Base-by-base conservation (phyloP, 257 asterid species). In the Paraleonurus japonicus region DNA sequence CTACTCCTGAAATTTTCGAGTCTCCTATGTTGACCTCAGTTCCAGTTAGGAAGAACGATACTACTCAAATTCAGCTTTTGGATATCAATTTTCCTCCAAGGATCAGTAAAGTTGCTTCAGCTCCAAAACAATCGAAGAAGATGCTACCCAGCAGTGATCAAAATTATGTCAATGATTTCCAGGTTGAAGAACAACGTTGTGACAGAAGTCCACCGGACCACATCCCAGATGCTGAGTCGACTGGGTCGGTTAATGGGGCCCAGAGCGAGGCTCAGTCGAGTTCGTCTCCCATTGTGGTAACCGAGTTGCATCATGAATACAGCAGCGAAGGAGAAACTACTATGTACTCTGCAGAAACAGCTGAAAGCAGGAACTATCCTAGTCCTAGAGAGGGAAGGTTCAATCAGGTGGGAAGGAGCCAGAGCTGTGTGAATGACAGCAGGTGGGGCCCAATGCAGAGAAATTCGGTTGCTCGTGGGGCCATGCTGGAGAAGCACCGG, bases 321-420 rank as follows among this genome's bases (percentile, higher is more conserved):
- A 95, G 92, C 37, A 95, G 98, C 1, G 99, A 90, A 53, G 99
- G 99, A 50, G 99, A 88, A 79, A 95, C 98, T 0, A 95, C 99
- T 23, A 92, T 92, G 98, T 95, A 95, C 76, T 95, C 99, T 2
- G 99, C 99, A 0, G 99, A 95, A 80, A 95, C 99, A 11, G 99
- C 99, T 22, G 99, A 95, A 73, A 92, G 98, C 78, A 86, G 92
- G 32, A 95, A 95, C 48, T 82, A 78, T 67, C 70, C 97, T 0
- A 89, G 98, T 71, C 98, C 98, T 8, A 78, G 86, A 74, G 86
- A 80, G 33, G 85, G 90, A 37, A 86, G 76, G 74, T 77, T 72
- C 39, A 83, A 87, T 47, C 86, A 81, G 35, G 97, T 92, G 3
- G 94, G 96, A 27, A 87, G 98, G 81, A 95, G 99, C 79, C 99